Conservation (phyloP, 1,139 yeast genomes). For the Ogataea hybrid region DNA sequence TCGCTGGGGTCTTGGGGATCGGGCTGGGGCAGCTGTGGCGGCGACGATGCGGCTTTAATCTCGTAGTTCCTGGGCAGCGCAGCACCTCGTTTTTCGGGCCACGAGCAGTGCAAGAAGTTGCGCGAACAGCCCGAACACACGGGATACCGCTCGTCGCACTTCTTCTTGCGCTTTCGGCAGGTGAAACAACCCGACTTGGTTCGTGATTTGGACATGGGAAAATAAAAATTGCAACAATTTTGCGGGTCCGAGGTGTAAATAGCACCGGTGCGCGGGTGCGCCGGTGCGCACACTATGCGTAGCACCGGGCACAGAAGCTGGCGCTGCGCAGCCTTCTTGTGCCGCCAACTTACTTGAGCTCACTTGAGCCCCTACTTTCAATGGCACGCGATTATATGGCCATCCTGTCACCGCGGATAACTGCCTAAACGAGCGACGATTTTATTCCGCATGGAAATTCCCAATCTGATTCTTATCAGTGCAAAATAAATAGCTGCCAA, state of each 20-base stretch:
- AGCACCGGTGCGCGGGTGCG: too few species aligned
- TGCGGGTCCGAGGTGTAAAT: neutral
- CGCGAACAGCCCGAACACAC: slow-evolving; percentile 39
- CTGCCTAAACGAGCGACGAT: neutral
- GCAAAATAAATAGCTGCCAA: slow-evolving; percentile 2
- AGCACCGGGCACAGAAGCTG: too few species aligned
- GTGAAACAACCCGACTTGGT: slow-evolving; percentile 46
- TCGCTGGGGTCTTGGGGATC: slow-evolving; percentile 5
- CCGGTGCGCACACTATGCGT: too few species aligned
- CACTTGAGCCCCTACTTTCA: too few species aligned
- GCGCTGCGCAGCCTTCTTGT: too few species aligned
- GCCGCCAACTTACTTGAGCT: too few species aligned
- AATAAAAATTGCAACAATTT: neutral
- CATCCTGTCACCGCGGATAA: neutral
- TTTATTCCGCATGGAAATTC: slow-evolving; percentile 5
- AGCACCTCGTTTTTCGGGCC: slow-evolving; percentile 37
- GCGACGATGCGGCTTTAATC: slow-evolving; percentile 25
- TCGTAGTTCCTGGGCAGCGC: slow-evolving; percentile 34
- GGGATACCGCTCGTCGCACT: slow-evolving; percentile 45
- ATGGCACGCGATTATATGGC: too few species aligned
- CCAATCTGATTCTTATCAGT: slow-evolving; percentile 4
- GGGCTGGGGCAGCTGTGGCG: slow-evolving; percentile 5
- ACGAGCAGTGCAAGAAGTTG: slow-evolving; percentile 39
- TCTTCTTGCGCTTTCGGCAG: slow-evolving; percentile 49
- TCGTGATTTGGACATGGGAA: slow-evolving; percentile 28